Evolutionary conservation across 306 rosid genomes (phyloP).

Genomic region (Trichosanthes truncata): DNA sequence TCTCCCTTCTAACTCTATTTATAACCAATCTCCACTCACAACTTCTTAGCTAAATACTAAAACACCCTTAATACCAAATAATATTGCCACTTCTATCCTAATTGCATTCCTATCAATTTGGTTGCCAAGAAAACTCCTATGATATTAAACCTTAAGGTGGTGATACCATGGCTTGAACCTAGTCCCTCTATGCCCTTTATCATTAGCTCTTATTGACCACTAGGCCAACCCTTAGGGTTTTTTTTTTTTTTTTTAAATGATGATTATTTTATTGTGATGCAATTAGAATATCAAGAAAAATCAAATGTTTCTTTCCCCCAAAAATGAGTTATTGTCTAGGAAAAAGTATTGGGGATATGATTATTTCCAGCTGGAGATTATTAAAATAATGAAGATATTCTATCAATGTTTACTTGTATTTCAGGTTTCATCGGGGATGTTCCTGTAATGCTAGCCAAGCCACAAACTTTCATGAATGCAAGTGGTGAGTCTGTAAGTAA

Average conservation of each 20-base stretch:
- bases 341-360: neutral
- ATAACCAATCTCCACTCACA: neutral
- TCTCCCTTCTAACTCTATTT: neutral
- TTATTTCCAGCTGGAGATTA: neutral
- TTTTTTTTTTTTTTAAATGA: neutral
- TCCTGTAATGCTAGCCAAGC: conserved; percentile 81
- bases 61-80: neutral
- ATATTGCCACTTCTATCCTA: neutral
- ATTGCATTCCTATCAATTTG: neutral
- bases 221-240: too few relatives aligned
- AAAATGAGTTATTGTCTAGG: neutral
- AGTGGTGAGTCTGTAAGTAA: conserved; percentile 98
- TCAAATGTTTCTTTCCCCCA: neutral
- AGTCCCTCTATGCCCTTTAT: too few relatives aligned
- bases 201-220: too few relatives aligned
- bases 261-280: neutral
- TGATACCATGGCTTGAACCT: neutral
- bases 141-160: too few relatives aligned
- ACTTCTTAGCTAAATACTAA: neutral
- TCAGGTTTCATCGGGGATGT: conserved; percentile 70
- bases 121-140: neutral
- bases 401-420: neutral
- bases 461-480: conserved; percentile 86
- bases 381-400: neutral
- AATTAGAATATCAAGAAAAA: neutral